Evolutionary conservation across 164 flowering plant species (phyloP).

Genomic region (Warburgia ugandensis): DNA sequence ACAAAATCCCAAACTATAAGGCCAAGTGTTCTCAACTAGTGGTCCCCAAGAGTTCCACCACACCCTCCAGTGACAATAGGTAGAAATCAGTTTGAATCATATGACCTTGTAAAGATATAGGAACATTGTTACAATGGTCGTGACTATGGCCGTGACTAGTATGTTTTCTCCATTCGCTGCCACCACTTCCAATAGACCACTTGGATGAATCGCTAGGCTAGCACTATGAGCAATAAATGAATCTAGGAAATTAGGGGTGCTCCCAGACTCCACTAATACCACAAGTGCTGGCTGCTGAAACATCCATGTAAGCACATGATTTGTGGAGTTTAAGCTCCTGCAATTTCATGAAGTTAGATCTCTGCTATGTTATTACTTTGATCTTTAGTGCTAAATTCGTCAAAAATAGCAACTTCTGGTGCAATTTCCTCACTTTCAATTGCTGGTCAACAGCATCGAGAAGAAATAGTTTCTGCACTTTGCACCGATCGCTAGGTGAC

Average conservation of each 20-base stretch:
- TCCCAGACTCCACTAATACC: neutral
- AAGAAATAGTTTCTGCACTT: slow-evolving; percentile 1
- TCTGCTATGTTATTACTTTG: neutral
- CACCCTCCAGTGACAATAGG: neutral
- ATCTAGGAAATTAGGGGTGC: slow-evolving; percentile 4
- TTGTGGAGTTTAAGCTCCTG: neutral
- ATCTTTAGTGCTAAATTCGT: neutral
- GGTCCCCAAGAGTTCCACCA: slow-evolving; percentile 9
- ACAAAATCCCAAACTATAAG: slow-evolving; percentile 3
- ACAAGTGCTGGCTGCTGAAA: neutral
- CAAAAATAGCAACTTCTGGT: neutral
- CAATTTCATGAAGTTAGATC: neutral
- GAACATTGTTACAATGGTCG: neutral
- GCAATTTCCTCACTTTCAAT: neutral
- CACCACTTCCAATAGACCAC: neutral
- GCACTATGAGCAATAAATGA: too few relatives aligned
- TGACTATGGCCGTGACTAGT: too few relatives aligned
- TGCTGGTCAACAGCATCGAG: neutral
- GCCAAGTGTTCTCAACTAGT: neutral
- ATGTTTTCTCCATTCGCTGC: slow-evolving; percentile 1
- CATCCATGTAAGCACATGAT: neutral
- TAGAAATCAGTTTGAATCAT: neutral
- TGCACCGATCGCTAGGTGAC: slow-evolving; percentile 4
- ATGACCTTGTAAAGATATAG: neutral
- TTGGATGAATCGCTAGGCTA: slow-evolving; percentile 4